Evolutionary conservation across 2,329 filamentous ascomycete species (phyloP).

Genomic region (Leptosphaerulina australis): DNA sequence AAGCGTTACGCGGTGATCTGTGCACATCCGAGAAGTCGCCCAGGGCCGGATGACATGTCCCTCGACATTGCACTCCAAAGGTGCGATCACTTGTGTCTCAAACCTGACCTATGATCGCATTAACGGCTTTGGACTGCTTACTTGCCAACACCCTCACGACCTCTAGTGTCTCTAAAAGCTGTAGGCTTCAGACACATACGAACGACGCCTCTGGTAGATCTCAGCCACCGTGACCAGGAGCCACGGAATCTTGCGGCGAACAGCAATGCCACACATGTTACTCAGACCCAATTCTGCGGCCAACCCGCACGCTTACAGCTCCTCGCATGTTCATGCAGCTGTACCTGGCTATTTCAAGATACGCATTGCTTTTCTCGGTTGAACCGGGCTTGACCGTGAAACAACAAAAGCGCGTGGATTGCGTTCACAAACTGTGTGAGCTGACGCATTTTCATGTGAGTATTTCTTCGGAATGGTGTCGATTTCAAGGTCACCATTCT

Average conservation of each 20-base stretch:
- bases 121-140: not conserved
- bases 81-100: constrained; percentile 4
- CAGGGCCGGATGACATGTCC: too few species aligned
- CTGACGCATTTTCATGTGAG: constrained; percentile 9
- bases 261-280: constrained; percentile 15
- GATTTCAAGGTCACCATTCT: constrained; percentile 10
- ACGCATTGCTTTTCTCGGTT: constrained; percentile 12
- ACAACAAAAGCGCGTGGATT: constrained; percentile 9
- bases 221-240: constrained; percentile 9
- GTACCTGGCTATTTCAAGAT: constrained; percentile 15
- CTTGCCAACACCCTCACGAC: constrained; percentile 1
- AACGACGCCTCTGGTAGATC: not conserved
- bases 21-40: too few species aligned
- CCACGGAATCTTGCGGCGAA: constrained; percentile 6
- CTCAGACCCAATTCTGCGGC: constrained; percentile 23
- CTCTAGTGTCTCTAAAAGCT: constrained; percentile 4
- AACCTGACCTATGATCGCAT: not conserved
- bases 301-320: constrained; percentile 20
- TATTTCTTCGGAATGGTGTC: constrained; percentile 8
- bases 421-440: constrained; percentile 1
- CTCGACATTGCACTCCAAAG: constrained; percentile 10
- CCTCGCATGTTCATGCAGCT: constrained; percentile 15
- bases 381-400: constrained; percentile 11
- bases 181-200: constrained; percentile 1
- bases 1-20: not conserved